Conservation (phyloP, 139 green algal genomes). For the Medakamo hakoo region DNA sequence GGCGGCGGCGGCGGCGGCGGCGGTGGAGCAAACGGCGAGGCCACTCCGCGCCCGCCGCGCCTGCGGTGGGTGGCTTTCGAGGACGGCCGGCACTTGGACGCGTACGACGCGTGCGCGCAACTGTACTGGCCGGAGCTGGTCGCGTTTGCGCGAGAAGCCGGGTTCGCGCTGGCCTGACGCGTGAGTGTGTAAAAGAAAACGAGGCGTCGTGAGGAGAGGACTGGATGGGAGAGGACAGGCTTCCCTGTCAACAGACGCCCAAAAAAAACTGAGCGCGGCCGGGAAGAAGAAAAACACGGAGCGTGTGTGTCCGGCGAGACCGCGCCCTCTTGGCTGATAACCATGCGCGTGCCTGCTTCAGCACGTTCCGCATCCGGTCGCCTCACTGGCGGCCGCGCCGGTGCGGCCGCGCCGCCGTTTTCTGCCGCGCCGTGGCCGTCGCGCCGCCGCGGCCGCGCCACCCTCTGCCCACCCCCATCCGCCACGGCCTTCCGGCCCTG, state of each 20-base stretch:
- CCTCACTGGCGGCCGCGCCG: too few relatives aligned
- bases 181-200: background rate
- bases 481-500: constrained; percentile 75
- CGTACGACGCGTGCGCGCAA: constrained; percentile 33
- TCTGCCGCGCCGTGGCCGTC: background rate
- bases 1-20: too few relatives aligned
- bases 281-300: background rate
- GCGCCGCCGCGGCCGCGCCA: background rate
- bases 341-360: too few relatives aligned
- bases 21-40: too few relatives aligned
- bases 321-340: too few relatives aligned
- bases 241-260: too few relatives aligned
- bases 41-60: constrained; percentile 10
- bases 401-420: background rate
- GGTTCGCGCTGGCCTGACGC: background rate
- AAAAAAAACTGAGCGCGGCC: background rate
- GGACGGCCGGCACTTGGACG: constrained; percentile 50
- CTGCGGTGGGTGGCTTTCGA: constrained; percentile 34
- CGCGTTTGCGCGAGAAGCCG: constrained; percentile 11
- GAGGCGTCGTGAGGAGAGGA: background rate
- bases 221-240: background rate
- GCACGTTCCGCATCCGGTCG: too few relatives aligned
- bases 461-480: background rate
- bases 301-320: too few relatives aligned
- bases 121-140: constrained; percentile 53